These are phyloP conservation scores for Populus hybrid DNA, from an alignment of 441 rosid genomes.

Conservation along the genomic window DNA sequence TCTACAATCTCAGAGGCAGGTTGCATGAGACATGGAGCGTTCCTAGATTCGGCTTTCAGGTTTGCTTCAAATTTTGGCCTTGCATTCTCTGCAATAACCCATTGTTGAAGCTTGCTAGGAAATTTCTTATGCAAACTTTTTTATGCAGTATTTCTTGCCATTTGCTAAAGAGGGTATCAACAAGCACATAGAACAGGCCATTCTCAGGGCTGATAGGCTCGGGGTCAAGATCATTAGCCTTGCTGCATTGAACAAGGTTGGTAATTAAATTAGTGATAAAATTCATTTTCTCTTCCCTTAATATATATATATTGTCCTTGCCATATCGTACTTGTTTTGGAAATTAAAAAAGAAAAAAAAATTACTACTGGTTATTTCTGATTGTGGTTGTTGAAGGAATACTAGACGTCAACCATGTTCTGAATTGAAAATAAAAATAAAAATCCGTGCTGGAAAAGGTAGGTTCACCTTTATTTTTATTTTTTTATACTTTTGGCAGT, in stretches of 20 bases:
- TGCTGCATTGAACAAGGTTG: slow-evolving; percentile 95
- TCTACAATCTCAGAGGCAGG: slow-evolving; percentile 64
- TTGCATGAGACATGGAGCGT: slow-evolving; percentile 78
- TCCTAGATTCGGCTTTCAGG: slow-evolving; percentile 90
- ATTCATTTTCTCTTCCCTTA: too few species aligned
- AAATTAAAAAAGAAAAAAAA: too few species aligned
- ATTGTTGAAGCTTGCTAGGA: background rate
- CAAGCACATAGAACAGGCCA: slow-evolving; percentile 74
- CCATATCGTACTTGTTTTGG: background rate
- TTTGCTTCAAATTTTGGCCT: slow-evolving; percentile 10
- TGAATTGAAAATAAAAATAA: background rate
- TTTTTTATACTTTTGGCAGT: too few species aligned
- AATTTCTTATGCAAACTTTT: background rate
- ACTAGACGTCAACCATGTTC: background rate
- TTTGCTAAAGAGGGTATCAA: slow-evolving; percentile 83
- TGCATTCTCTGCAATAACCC: background rate
- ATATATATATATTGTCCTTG: too few species aligned
- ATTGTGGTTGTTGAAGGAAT: slow-evolving; percentile 23
- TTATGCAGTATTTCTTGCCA: slow-evolving; percentile 86
- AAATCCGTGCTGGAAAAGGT: background rate
- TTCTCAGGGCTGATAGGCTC: slow-evolving; percentile 65
- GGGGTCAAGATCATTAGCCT: slow-evolving; percentile 95
- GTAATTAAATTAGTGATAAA: background rate
- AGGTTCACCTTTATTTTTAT: too few species aligned
- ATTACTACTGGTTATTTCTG: background rate